Evolutionary conservation across 768 basidiomycete species (phyloP), one percentile per base, ranked within the genome.

Genomic region (Rhodotorula taiwanensis): DNA sequence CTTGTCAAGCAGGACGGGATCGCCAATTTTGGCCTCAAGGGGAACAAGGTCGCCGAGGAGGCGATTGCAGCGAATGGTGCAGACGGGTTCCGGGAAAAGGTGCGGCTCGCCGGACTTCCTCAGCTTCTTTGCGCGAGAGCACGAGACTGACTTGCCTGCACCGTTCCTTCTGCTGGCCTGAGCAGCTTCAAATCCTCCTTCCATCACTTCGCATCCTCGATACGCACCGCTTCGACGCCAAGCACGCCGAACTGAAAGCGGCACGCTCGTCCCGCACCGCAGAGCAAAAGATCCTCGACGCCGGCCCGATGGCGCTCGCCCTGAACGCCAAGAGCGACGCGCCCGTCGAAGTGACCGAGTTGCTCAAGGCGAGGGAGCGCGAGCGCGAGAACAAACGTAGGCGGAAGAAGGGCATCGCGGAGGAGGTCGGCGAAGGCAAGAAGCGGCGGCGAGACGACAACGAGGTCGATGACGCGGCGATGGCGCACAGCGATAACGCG

Each of bases 191-290:
- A 18, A 61, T 67, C 56, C 55, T 66, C 36, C 64, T 72, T 31
- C 71, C 71, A 21, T 34, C 47, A 1, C 66, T 72, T 14, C 66
- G 71, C 18, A 72, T 70, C 55, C 64, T 72, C 57, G 69, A 72
- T 53, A 66, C 60, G 55, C 36, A 52, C 30, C 71, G 71, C 28
- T 70, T 70, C 64, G 71, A 72, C 52, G 52, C 66, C 36, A 68
- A 70, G 28, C 53, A 48, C 54, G 49, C 58, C 43, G 69, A 67
- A 34, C 60, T 70, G 15, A 72, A 72, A 31, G 45, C 53, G 21
- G 21, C 25, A 9, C 65, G 65, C 23, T 50, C 52, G 2, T 25
- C 54, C 9, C 58, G 63, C 5, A 49, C 64, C 10, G 48, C 39
- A 13, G 68, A 66, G 44, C 60, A 66, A 21, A 34, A 36, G 11